Evolutionary conservation across 495 filamentous ascomycete species (phyloP), one percentile per base, ranked within the genome.

Genomic region (Penicillium longicatenatum): DNA sequence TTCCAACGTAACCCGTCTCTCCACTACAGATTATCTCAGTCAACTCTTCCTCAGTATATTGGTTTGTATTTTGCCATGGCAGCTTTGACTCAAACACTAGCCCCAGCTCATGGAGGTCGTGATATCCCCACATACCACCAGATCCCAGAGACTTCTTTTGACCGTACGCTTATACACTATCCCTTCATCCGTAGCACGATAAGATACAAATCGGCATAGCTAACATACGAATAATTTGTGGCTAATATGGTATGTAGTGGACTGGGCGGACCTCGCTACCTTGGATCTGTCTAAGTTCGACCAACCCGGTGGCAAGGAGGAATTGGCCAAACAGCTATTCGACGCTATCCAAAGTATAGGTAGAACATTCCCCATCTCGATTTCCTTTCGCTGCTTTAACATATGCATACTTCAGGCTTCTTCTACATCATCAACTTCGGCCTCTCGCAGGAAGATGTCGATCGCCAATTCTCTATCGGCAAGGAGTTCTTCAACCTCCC

Each of bases 201-300:
- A 6, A 2, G 35, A 9, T 39, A n/a, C n/a, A 4, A 19, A 35
- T 0, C n/a, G n/a, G n/a, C n/a, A n/a, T n/a, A n/a, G n/a, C n/a
- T n/a, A n/a, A n/a, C n/a, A n/a, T n/a, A n/a, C 4, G 17, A 30
- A 7, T n/a, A 1, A n/a, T n/a, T 35, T 5, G 35, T 16, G 20
- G 2, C 47, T 30, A 31, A 48, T 9, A 2, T 14, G 55, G 51
- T 14, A 54, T 52, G 1, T 41, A 66, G 63, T 65, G 55, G 67
- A 73, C 42, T 83, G 80, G 80, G 79, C 80, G 7, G 80, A 84
- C 22, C 73, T 85, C 14, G 64, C 75, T 11, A 82, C 75, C 8
- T 68, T 85, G 26, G 82, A 84, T 63, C 71, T 85, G 1, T 72
- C 72, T 44, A 60, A 71, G 11, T 81, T 77, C 57, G 71, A 78